Conservation (phyloP, 1,284 basidiomycete species). For the Schizophyllum amplum region DNA sequence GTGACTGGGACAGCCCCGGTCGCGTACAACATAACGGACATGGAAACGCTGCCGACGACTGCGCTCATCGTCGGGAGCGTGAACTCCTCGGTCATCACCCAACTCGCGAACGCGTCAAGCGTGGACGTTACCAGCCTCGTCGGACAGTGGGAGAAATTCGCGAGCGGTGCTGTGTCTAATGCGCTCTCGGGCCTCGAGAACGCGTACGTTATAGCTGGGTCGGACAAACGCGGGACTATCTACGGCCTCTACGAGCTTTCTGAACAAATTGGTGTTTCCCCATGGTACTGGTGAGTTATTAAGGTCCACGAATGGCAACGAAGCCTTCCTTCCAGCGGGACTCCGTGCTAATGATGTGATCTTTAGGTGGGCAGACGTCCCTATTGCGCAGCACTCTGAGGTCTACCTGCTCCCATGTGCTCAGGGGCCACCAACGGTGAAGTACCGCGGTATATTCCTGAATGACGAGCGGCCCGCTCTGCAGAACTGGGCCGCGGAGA, state of each 20-base stretch:
- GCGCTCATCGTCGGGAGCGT: constrained; percentile 61
- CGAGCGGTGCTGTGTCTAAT: constrained; percentile 42
- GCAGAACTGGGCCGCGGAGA: constrained; percentile 54
- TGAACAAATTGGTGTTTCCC: constrained; percentile 65
- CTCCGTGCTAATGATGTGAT: constrained; percentile 5
- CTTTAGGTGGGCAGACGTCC: constrained; percentile 62
- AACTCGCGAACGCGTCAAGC: constrained; percentile 42
- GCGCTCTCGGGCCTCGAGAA: constrained; percentile 49
- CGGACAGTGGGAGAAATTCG: constrained; percentile 60
- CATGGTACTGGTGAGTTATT: constrained; percentile 52
- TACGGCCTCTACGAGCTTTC: constrained; percentile 64
- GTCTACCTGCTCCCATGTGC: constrained; percentile 47
- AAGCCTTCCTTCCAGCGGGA: not conserved
- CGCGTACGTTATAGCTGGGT: constrained; percentile 59
- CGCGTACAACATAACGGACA: constrained; percentile 37
- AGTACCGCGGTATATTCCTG: constrained; percentile 62
- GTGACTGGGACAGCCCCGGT: constrained; percentile 47
- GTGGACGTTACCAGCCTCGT: constrained; percentile 48
- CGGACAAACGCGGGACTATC: constrained; percentile 61
- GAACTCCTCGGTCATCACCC: constrained; percentile 50
- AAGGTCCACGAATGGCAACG: no score
- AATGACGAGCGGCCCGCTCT: constrained; percentile 62
- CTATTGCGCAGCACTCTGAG: constrained; percentile 38
- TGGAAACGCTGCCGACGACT: constrained; percentile 16
- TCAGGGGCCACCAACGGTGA: constrained; percentile 61